Evolutionary conservation across 2,329 filamentous ascomycete genomes (phyloP).

Genomic region (Aschersonia sp.): DNA sequence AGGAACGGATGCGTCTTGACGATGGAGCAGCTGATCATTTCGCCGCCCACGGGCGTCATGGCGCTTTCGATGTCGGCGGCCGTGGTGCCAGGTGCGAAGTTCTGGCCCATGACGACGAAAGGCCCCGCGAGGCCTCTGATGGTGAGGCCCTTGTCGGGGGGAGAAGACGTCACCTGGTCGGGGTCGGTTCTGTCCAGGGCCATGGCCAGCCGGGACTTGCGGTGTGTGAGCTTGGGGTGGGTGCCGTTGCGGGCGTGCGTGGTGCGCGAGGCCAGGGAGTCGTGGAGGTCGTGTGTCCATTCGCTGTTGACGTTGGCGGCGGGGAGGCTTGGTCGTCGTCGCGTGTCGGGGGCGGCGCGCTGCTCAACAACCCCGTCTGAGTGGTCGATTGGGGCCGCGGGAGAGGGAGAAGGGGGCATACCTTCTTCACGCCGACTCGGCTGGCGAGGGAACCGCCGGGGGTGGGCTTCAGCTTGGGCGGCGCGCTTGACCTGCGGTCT

Average conservation of each 20-base stretch:
- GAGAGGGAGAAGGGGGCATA: slow-evolving; percentile 13
- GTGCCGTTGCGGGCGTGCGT: slow-evolving; percentile 5
- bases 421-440: slow-evolving; percentile 62
- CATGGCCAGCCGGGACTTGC: slow-evolving; percentile 25
- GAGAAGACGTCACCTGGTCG: slow-evolving; percentile 18
- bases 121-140: slow-evolving; percentile 64
- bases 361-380: slow-evolving; percentile 9
- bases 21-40: slow-evolving; percentile 52
- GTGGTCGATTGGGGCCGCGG: no score
- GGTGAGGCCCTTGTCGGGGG: slow-evolving; percentile 35
- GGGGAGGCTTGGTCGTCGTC: slow-evolving; percentile 19
- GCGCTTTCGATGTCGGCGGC: slow-evolving; percentile 73
- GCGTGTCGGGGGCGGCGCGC: slow-evolving; percentile 11
- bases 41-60: slow-evolving; percentile 60
- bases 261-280: slow-evolving; percentile 33
- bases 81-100: slow-evolving; percentile 71
- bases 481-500: slow-evolving; percentile 44
- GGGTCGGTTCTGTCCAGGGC: slow-evolving; percentile 28
- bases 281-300: slow-evolving; percentile 60
- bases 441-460: slow-evolving; percentile 48
- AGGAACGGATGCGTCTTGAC: slow-evolving; percentile 56
- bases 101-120: slow-evolving; percentile 60
- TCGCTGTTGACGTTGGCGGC: slow-evolving; percentile 47
- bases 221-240: slow-evolving; percentile 11
- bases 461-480: slow-evolving; percentile 29